Base-by-base conservation (phyloP, 352 stramenopile genomes). In the Pythium periplocum region DNA sequence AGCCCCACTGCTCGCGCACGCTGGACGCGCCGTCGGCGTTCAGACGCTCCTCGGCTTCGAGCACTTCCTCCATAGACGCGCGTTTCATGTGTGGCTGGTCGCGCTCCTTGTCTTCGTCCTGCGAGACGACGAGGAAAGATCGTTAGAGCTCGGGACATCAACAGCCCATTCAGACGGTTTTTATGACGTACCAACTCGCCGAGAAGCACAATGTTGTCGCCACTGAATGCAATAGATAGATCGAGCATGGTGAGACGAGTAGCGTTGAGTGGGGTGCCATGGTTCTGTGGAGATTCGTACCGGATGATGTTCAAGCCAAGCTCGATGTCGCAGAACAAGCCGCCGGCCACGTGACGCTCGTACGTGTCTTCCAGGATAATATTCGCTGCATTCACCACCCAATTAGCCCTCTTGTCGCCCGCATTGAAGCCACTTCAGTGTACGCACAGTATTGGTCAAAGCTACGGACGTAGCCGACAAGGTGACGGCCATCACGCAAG, bases 331-430 rank as follows among this genome's bases (percentile, higher is more conserved):
- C 93, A 95, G 69, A 98, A 98, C 55, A 96, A 78, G 37, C 75
- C 76, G 47, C 76, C 77, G 34, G 87, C 79, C 37, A 95, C 79
- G 54, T 95, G 80, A 59, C 90, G 84, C 66, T 97, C 90, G 67
- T 83, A 96, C 49, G 94, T 98, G 64, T 98, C 90, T 68, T 98
- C 87, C 30, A 99, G 68, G 48, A 99, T 95, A 62, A 98, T 96
- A 68, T 99, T 99, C 31, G 86, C 84, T 94, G 57, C 39, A 59
- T 8, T 42, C 10, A 38, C 39, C 54, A 39, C 39, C 31, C 38
- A 49, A 26, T 8, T 40, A 40, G 17, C 46, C 17, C 17, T 26
- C 17, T 26, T 26, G 17, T 26, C 17, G 17, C 17, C 17, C 12
- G 55, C 38, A 44, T 59, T 30, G 37, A 33, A 39, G 6, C 26